Evolutionary conservation across 106 monocot genomes (phyloP), one percentile per base, ranked within the genome.

Genomic region (Dioscorea zingiberensis): DNA sequence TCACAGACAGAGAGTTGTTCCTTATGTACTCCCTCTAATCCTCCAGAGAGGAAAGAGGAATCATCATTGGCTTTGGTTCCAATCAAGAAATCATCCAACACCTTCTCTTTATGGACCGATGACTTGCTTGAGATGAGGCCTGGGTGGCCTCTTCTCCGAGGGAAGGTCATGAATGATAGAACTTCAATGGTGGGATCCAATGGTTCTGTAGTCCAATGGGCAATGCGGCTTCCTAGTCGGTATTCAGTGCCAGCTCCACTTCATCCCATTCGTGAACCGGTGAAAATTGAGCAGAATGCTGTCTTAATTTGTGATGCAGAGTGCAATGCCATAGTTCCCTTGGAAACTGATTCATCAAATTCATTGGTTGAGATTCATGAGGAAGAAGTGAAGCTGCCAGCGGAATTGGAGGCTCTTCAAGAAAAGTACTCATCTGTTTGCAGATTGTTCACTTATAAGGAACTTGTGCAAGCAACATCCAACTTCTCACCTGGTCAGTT

Each of bases 351-450:
- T 74, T n/a, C 62, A 55, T 46, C 54, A 51, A 51, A 13, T 51
- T 51, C 51, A 7, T 18, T 5, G 19, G 51, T 51, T 16, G 51
- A 51, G 51, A 51, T 18, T 7, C n/a, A 21, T 14, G 61, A 65
- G 19, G 67, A 55, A 66, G 69, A 70, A 57, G 59, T 67, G 44
- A 74, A 63, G 29, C 49, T 76, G 12, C 78, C 75, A 4, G 44
- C 62, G 55, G 85, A 83, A 58, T 68, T 93, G 68, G 60, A 70
- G 16, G 28, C 48, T 49, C 72, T 88, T 38, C 49, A 62, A 23
- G 74, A 76, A 60, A 88, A 85, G 68, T 93, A 81, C 59, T 68
- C 76, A 53, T 85, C 88, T 4, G 63, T 70, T 30, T 88, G 78
- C 45, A 83, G 80, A 59, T 27, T 81, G 55, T 93, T 93, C 76